Conservation (phyloP, 2,329 filamentous ascomycete genomes). For the Sporothrix dimorphospora region DNA sequence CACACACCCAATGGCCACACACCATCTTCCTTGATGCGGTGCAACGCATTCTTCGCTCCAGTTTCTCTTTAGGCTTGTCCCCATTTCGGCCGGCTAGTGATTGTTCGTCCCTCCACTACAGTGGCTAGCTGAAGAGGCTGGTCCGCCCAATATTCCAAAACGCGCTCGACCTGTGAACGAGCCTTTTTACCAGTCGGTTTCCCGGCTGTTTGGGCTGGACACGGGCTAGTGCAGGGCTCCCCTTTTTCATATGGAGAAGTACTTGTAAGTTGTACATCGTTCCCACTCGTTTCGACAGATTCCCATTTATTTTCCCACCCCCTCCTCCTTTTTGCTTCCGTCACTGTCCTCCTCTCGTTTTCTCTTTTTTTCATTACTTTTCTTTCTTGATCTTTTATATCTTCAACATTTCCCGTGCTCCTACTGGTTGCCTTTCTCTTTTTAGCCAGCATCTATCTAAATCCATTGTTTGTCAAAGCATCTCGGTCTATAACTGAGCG, state of each 20-base stretch:
- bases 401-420: not conserved
- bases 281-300: not conserved
- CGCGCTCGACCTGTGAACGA: not conserved
- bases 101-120: not conserved
- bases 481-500: not conserved
- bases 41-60: not conserved
- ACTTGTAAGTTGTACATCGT: not conserved
- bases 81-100: conserved; percentile 6
- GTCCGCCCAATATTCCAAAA: conserved; percentile 7
- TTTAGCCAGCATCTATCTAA: not conserved
- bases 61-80: not conserved
- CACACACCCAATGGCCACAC: not conserved
- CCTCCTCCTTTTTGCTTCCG: not conserved
- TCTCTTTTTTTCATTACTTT: not conserved
- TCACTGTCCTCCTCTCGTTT: not conserved
- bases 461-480: not conserved
- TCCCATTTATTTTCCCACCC: conserved; percentile 24
- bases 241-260: conserved; percentile 15
- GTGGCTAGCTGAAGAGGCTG: conserved; percentile 2
- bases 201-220: conserved; percentile 26
- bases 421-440: not conserved
- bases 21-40: conserved; percentile 1
- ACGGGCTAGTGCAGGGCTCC: not conserved
- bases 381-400: not conserved
- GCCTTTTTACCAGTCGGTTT: conserved; percentile 4